Evolutionary conservation across 2,329 filamentous ascomycete species (phyloP), one percentile per base, ranked within the genome.

Genomic region (Verruconis gallopava): DNA sequence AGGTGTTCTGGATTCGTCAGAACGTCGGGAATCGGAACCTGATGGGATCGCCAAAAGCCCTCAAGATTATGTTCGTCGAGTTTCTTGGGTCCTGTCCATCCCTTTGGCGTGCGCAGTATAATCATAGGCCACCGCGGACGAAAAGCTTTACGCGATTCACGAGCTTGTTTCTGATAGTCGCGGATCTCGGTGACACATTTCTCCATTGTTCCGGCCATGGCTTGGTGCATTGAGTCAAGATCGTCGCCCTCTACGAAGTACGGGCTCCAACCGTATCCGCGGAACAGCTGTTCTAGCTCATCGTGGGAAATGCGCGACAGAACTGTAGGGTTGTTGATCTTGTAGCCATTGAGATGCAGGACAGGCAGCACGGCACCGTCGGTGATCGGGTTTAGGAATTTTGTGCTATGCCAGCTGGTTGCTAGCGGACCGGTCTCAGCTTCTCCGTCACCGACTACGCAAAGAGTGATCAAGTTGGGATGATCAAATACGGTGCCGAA

Each of bases 191-290:
- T 58, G 14, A 88, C 74, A 53, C 79, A 84, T 49, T 75, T 70
- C 56, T 88, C 81, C 20, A 88, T 63, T 0, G 82, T 86, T 34
- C 73, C 73, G 11, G 82, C 81, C 81, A 86, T 86, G 44, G 81
- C 81, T 58, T 86, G 81, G 54, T 86, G 80, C 81, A 88, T 86
- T 36, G 71, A 73, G 22, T 81, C 71, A 20, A 81, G 54, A 41
- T 88, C 81, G 48, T 76, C 75, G 38, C 82, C 82, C 54, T 86
- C 81, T 37, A 88, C 82, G 51, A 86, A 85, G 60, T 85, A 85
- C 5, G 82, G 81, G 38, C 77, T 73, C 77, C 79, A 88, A 49
- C 82, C 82, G 52, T 85, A 86, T 21, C 82, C 82, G 33, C 73
- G 48, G 59, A 88, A 81, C 14, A 88, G 66, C 18, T 69, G 64